Percentiles rank a stretch among this genome's conserved stretches.
phyloP scores from a whole-genome alignment of 768 basidiomycete genomes.

The Amanita subjunquillea region DNA sequence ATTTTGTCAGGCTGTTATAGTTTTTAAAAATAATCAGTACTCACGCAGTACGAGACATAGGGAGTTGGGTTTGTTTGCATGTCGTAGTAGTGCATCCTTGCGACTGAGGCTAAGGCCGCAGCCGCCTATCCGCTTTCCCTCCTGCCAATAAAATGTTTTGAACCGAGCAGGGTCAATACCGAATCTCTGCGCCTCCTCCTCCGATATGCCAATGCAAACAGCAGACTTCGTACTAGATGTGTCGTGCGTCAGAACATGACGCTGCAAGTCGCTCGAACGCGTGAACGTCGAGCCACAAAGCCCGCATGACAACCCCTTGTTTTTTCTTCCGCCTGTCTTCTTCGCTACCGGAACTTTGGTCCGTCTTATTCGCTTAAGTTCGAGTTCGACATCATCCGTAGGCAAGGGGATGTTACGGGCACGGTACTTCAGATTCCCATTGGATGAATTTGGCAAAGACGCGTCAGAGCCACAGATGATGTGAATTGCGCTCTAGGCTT shows the following conservation, averaged over 20 bases:
- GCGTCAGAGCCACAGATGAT: background rate
- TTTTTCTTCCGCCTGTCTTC: background rate
- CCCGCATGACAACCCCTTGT: background rate
- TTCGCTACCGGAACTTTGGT: background rate
- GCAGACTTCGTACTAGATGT: background rate
- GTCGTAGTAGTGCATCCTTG: conserved; percentile 34
- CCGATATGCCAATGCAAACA: background rate
- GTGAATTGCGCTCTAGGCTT: background rate
- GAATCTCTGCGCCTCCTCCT: conserved; percentile 10
- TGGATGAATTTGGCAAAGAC: background rate
- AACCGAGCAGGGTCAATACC: background rate
- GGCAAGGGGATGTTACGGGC: background rate
- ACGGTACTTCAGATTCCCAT: background rate
- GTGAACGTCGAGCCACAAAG: background rate
- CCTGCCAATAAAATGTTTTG: conserved; percentile 11
- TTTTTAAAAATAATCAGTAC: background rate
- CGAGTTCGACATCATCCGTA: background rate
- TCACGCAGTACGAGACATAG: background rate
- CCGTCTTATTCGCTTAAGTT: background rate
- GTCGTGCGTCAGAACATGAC: conserved; percentile 1
- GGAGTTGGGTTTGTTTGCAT: conserved; percentile 10
- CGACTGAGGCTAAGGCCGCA: conserved; percentile 33
- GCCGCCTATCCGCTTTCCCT: conserved; percentile 30
- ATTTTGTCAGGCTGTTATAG: background rate
- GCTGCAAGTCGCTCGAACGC: background rate